A percentile compares a stretch with the other conserved stretches of the same genome.
Conservation (phyloP, 495 filamentous ascomycete species). For the Chlorociboria aeruginascens region DNA sequence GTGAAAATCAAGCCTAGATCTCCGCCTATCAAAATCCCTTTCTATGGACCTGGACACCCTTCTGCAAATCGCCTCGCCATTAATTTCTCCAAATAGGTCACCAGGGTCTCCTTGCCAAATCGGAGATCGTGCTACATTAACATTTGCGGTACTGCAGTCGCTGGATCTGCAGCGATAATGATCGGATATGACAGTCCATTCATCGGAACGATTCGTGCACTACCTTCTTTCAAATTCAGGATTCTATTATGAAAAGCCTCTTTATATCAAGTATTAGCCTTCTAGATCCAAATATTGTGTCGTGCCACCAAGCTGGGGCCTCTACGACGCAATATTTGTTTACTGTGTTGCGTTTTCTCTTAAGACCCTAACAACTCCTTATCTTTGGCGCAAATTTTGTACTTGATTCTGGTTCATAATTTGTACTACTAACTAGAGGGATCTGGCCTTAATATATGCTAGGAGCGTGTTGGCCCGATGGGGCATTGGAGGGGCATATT, state of each 20-base stretch:
- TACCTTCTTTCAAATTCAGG: slow-evolving; percentile 46
- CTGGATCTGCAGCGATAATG: slow-evolving; percentile 59
- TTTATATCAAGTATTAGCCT: slow-evolving; percentile 26
- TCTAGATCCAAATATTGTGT: slow-evolving; percentile 55
- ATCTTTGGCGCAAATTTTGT: slow-evolving; percentile 45
- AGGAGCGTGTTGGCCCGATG: slow-evolving; percentile 41
- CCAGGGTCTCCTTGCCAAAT: too few species aligned
- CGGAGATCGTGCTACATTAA: slow-evolving; percentile 47
- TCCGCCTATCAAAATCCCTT: too few species aligned
- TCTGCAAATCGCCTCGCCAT: too few species aligned
- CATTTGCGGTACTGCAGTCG: slow-evolving; percentile 41
- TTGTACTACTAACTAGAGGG: slow-evolving; percentile 41
- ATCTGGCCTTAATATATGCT: slow-evolving; percentile 48
- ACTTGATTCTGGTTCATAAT: slow-evolving; percentile 54
- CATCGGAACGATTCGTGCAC: slow-evolving; percentile 55
- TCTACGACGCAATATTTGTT: slow-evolving; percentile 52
- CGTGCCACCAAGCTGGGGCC: slow-evolving; percentile 54
- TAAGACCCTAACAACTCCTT: slow-evolving; percentile 40
- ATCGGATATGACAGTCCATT: slow-evolving; percentile 63
- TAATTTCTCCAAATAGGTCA: too few species aligned
- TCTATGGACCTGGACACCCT: too few species aligned
- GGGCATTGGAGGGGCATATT: slow-evolving; percentile 39
- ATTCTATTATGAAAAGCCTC: slow-evolving; percentile 25
- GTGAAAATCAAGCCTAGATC: too few species aligned
- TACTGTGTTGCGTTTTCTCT: slow-evolving; percentile 44